Evolutionary conservation across 116 monocot species (phyloP).

Genomic region (Dioscorea cayenensis): DNA sequence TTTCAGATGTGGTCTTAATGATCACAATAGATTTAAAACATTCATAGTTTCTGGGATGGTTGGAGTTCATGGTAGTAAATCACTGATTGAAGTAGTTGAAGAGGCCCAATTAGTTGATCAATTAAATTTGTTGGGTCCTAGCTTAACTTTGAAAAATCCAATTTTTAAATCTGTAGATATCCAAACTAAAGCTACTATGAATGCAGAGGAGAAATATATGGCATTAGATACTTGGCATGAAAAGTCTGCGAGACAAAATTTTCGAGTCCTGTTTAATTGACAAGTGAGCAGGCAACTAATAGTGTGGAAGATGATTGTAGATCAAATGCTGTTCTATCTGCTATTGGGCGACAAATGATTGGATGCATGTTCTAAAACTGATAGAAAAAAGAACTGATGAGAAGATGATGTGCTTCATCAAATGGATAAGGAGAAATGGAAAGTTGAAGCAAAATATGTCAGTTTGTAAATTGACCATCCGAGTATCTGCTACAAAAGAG

Average conservation of each 20-base stretch:
- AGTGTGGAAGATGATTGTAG: constrained; percentile 7
- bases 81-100: constrained; percentile 6
- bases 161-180: constrained; percentile 7
- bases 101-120: constrained; percentile 7
- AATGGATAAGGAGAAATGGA: constrained; percentile 75
- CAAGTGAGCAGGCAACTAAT: constrained; percentile 7
- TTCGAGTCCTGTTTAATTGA: constrained; percentile 5
- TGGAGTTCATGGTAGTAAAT: constrained; percentile 2
- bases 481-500: constrained; percentile 66
- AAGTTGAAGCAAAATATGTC: constrained; percentile 53
- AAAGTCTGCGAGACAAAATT: constrained; percentile 13
- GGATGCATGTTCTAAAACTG: constrained; percentile 52
- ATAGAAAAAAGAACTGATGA: constrained; percentile 52
- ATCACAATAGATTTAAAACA: constrained; percentile 6
- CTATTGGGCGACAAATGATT: constrained; percentile 36
- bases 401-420: constrained; percentile 56
- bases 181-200: not conserved
- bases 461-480: constrained; percentile 60
- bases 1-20: not conserved
- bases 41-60: constrained; percentile 13
- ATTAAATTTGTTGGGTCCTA: not conserved
- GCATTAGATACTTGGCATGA: constrained; percentile 18
- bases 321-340: constrained; percentile 23
- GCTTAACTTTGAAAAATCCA: constrained; percentile 9
- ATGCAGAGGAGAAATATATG: constrained; percentile 23